Conservation (phyloP, 495 filamentous ascomycete species). For the Apodospora peruviana region DNA sequence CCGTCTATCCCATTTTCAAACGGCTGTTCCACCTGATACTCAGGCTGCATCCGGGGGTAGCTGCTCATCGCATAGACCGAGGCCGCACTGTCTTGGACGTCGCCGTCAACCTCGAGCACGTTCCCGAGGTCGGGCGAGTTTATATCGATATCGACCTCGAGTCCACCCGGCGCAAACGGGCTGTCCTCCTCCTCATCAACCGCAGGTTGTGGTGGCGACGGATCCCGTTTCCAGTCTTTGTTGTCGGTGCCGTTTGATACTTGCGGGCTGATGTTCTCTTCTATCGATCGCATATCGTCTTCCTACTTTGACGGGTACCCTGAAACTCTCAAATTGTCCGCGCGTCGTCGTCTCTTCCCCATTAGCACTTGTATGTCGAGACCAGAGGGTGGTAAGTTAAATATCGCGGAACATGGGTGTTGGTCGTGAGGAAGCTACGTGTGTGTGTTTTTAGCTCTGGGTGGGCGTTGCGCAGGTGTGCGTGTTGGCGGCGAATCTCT, state of each 20-base stretch:
- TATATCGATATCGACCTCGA: neutral
- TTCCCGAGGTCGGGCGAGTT: neutral
- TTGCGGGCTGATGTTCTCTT: neutral
- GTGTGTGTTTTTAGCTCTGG: too few species aligned
- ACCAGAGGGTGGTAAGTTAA: neutral
- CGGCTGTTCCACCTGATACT: slow-evolving; percentile 23
- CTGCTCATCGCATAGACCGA: slow-evolving; percentile 26
- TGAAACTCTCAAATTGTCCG: slow-evolving; percentile 8
- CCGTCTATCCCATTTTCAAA: slow-evolving; percentile 23
- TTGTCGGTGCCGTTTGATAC: neutral
- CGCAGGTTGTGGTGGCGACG: neutral
- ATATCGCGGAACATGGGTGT: slow-evolving; percentile 1
- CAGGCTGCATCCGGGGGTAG: slow-evolving; percentile 25
- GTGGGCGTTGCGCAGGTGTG: neutral
- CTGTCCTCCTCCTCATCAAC: neutral
- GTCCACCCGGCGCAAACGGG: neutral
- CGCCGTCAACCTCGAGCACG: slow-evolving; percentile 5
- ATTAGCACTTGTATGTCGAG: slow-evolving; percentile 9
- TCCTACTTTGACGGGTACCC: slow-evolving; percentile 5
- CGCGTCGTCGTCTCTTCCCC: slow-evolving; percentile 14
- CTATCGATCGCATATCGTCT: neutral
- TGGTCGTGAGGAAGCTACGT: neutral
- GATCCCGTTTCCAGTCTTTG: neutral
- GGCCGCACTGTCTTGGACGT: slow-evolving; percentile 5
- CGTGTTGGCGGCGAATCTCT: neutral